Evolutionary conservation across 352 stramenopile species (phyloP).

Genomic region (Aphanomyces euteiches): DNA sequence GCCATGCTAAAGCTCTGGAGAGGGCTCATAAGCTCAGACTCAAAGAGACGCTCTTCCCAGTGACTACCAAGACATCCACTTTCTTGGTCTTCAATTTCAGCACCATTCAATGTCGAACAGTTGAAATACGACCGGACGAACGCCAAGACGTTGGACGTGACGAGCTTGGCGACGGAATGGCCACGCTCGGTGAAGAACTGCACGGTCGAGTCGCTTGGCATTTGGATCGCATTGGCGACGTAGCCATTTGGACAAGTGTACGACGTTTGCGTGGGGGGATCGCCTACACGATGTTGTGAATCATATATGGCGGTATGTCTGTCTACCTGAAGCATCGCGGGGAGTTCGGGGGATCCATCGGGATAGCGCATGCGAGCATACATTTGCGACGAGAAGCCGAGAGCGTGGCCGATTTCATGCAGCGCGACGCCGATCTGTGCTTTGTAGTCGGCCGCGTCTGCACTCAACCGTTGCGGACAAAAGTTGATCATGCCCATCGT

Average conservation of each 20-base stretch:
- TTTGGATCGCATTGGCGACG: background rate
- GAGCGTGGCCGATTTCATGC: constrained; percentile 32
- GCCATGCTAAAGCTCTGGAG: constrained; percentile 25
- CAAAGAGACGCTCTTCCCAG: constrained; percentile 34
- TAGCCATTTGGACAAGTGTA: constrained; percentile 9
- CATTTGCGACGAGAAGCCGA: constrained; percentile 29
- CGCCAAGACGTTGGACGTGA: background rate
- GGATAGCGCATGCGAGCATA: constrained; percentile 25
- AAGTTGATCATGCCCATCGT: constrained; percentile 34
- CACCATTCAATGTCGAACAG: constrained; percentile 20
- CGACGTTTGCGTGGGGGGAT: background rate
- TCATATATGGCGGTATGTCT: too few relatives aligned
- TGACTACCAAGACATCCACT: constrained; percentile 27
- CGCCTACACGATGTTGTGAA: background rate
- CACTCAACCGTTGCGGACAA: constrained; percentile 23
- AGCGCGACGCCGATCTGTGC: constrained; percentile 17
- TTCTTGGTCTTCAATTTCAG: constrained; percentile 33
- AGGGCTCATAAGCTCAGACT: constrained; percentile 28
- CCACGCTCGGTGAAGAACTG: constrained; percentile 1
- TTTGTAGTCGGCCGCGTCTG: background rate
- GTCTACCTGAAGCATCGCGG: background rate
- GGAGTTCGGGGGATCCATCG: constrained; percentile 16
- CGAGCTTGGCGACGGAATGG: constrained; percentile 20
- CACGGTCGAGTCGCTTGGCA: constrained; percentile 21
- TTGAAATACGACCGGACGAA: constrained; percentile 22